Evolutionary conservation across 352 stramenopile genomes (phyloP), one percentile per base, ranked within the genome.

Genomic region (Pythium guiyangense): DNA sequence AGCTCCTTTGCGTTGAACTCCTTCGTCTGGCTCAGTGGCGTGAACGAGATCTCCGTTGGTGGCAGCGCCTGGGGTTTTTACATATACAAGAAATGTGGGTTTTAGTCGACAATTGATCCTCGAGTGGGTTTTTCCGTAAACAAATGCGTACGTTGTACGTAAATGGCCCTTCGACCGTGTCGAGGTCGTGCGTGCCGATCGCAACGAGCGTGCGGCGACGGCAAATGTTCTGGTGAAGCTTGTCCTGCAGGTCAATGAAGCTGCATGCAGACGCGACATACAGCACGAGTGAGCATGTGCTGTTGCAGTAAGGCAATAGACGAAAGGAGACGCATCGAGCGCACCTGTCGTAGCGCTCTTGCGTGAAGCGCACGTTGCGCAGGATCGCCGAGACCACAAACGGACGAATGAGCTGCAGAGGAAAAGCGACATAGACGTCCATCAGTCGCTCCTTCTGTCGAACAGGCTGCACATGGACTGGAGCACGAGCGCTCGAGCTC

Each of bases 181-280:
- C 96, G 52, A 99, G 79, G 75, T 99, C 97, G 78, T 99, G 98
- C 47, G 98, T 99, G 54, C 98, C 98, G 73, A 99, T 99, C 34
- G 98, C 97, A 29, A 99, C 98, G 18, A 99, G 87, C n/a, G 96
- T 99, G 50, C 98, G 93, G 55, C 96, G 92, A 63, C 98, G 94
- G 81, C 98, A 99, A 52, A 99, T 97, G 80, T 99, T 99, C 56
- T 98, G 94, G 75, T 99, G 98, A 49, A 99, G 84, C 79, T 99
- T 99, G 83, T 99, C 98, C 82, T 99, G 97, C 63, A 99, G 83
- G 63, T 99, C 97, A 56, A 99, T 99, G 84, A 99, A 99, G 72
- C 94, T 94, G 40, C n/a, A n/a, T n/a, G n/a, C n/a, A n/a, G n/a
- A n/a, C n/a, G n/a, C n/a, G n/a, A n/a, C n/a, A n/a, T n/a, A n/a